Evolutionary conservation across 441 rosid species (phyloP).

Genomic region (Eutrema salsugineum): DNA sequence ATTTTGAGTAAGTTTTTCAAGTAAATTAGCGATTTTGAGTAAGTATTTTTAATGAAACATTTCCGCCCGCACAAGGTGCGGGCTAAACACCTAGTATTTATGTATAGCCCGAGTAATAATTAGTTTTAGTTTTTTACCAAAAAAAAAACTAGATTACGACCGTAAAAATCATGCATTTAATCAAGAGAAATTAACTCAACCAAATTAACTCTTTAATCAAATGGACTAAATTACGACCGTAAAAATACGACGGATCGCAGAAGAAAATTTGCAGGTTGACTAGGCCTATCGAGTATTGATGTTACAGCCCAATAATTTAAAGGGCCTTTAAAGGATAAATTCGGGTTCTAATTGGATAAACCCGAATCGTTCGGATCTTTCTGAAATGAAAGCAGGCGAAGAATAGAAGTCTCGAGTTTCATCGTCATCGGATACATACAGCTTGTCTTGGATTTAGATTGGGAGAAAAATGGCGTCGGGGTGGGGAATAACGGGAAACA

Average conservation of each 20-base stretch:
- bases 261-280: neutral
- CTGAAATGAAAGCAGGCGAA: neutral
- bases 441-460: neutral
- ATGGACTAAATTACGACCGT: too few relatives aligned
- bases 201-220: too few relatives aligned
- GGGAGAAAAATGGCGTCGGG: constrained; percentile 74
- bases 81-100: too few relatives aligned
- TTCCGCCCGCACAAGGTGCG: too few relatives aligned
- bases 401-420: neutral
- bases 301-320: neutral
- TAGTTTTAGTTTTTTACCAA: too few relatives aligned
- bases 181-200: too few relatives aligned
- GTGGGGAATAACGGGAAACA: constrained; percentile 97
- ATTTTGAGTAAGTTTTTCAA: too few relatives aligned
- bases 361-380: constrained; percentile 1
- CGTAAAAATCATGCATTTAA: too few relatives aligned
- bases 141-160: too few relatives aligned
- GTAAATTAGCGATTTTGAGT: too few relatives aligned
- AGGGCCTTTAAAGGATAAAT: neutral
- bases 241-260: neutral
- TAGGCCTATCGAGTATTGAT: neutral
- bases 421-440: neutral
- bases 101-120: too few relatives aligned
- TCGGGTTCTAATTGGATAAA: neutral
- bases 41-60: too few relatives aligned